phyloP scores from a whole-genome alignment of 2,329 filamentous ascomycete genomes.

The Aphanoascus verrucosus region DNA sequence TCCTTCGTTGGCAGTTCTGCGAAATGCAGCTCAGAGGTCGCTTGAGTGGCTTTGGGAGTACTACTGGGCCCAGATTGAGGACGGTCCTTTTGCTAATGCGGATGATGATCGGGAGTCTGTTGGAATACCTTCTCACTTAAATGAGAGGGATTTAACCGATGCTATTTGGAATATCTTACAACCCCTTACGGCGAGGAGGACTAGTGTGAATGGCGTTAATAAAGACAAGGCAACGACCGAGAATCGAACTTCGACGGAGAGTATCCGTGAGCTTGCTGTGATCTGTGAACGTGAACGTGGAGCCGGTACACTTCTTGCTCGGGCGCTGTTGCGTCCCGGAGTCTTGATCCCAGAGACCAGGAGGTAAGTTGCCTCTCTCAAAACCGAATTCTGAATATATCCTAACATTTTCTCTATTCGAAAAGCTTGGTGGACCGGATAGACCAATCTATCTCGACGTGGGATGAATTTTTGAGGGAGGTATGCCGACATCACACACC shows the following conservation, averaged over 20 bases:
- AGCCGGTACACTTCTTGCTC: neutral
- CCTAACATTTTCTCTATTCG: neutral
- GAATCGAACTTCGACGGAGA: neutral
- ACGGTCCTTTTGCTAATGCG: neutral
- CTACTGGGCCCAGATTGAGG: conserved; percentile 59
- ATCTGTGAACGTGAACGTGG: conserved; percentile 9
- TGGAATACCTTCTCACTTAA: neutral
- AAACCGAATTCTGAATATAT: conserved; percentile 9
- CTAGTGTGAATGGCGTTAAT: neutral
- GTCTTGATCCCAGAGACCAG: conserved; percentile 11
- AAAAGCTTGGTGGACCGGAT: conserved; percentile 23
- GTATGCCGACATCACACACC: conserved; percentile 26
- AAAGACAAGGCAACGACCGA: neutral
- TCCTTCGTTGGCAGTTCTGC: conserved; percentile 62
- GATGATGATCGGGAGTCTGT: neutral
- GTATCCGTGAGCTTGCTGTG: conserved; percentile 4
- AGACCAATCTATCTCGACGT: conserved; percentile 24
- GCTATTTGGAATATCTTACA: conserved; percentile 7
- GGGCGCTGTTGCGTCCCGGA: conserved; percentile 8
- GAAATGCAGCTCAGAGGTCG: conserved; percentile 57
- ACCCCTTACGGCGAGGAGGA: neutral
- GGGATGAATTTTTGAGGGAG: conserved; percentile 29
- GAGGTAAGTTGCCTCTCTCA: conserved; percentile 6
- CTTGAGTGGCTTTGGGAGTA: conserved; percentile 80
- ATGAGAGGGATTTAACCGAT: neutral